Percentiles rank a stretch among this genome's conserved stretches.
These are phyloP conservation scores for Argentina anserina DNA, from an alignment of 306 rosid species.

Conservation along the genomic window DNA sequence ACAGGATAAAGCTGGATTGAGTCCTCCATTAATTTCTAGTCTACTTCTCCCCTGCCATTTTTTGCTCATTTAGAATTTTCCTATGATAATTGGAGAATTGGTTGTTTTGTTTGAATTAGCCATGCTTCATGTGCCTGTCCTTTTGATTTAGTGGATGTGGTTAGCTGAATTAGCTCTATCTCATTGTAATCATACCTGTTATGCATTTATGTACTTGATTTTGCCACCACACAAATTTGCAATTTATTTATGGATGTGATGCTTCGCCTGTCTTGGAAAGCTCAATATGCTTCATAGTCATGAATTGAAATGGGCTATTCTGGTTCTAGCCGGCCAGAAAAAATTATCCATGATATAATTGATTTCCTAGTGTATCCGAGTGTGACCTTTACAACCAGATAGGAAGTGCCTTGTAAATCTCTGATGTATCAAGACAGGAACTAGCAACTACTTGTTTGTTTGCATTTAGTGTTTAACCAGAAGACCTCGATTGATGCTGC, in stretches of 20 bases:
- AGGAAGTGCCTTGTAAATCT: too few species aligned
- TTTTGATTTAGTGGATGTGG: conserved; percentile 35
- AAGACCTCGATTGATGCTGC: too few species aligned
- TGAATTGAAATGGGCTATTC: not conserved
- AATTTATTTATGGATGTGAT: not conserved
- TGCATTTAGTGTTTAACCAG: too few species aligned
- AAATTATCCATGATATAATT: not conserved
- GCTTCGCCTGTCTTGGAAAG: too few species aligned
- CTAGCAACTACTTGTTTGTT: too few species aligned
- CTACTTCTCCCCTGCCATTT: not conserved
- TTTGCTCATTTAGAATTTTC: conserved; percentile 14
- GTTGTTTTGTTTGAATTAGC: not conserved
- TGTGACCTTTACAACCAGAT: not conserved
- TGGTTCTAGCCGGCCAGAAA: too few species aligned
- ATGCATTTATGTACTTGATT: conserved; percentile 15
- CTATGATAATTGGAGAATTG: conserved; percentile 21
- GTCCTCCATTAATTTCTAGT: not conserved
- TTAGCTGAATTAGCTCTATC: conserved; percentile 29
- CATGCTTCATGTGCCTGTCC: not conserved
- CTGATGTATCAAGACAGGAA: too few species aligned
- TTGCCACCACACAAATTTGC: not conserved
- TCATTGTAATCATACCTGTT: conserved; percentile 26
- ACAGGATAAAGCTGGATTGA: conserved; percentile 76
- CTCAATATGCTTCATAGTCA: not conserved
- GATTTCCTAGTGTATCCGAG: too few species aligned